Evolutionary conservation across 768 basidiomycete genomes (phyloP).

Genomic region (Pulveroboletus sp.): DNA sequence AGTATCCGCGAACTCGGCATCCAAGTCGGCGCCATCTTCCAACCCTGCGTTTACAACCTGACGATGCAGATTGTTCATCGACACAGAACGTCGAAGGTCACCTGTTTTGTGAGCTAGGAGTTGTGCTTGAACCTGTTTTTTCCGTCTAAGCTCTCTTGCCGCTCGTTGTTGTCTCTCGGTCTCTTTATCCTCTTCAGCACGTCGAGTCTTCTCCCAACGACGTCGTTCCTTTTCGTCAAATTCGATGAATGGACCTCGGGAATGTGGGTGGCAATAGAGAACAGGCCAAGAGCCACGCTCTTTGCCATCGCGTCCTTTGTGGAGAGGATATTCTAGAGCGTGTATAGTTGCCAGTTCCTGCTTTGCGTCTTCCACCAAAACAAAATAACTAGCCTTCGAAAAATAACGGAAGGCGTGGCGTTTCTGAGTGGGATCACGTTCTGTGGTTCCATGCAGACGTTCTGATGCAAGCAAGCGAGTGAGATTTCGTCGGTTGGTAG

Average conservation of each 20-base stretch:
- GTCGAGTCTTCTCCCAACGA: conserved; percentile 57
- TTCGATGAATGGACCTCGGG: conserved; percentile 69
- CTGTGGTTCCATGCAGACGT: conserved; percentile 74
- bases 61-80: conserved; percentile 71
- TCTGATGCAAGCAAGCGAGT: conserved; percentile 73
- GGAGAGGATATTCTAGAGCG: conserved; percentile 69
- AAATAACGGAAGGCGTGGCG: conserved; percentile 90
- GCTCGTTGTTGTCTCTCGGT: conserved; percentile 25
- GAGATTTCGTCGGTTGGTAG: conserved; percentile 43
- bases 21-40: conserved; percentile 41
- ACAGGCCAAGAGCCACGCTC: conserved; percentile 75
- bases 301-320: conserved; percentile 47
- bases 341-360: conserved; percentile 82
- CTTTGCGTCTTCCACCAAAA: conserved; percentile 87
- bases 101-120: conserved; percentile 32
- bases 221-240: conserved; percentile 72
- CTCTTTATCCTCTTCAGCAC: conserved; percentile 35
- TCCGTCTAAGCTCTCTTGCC: conserved; percentile 25
- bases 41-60: conserved; percentile 37
- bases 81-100: conserved; percentile 69
- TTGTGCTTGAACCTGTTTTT: conserved; percentile 27
- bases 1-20: conserved; percentile 33
- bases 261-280: conserved; percentile 68
- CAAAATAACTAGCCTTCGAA: conserved; percentile 63
- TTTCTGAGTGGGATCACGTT: conserved; percentile 87